These are phyloP conservation scores for Cryphonectria carpinicola DNA, from an alignment of 2,329 filamentous ascomycete genomes.

Conservation along the genomic window DNA sequence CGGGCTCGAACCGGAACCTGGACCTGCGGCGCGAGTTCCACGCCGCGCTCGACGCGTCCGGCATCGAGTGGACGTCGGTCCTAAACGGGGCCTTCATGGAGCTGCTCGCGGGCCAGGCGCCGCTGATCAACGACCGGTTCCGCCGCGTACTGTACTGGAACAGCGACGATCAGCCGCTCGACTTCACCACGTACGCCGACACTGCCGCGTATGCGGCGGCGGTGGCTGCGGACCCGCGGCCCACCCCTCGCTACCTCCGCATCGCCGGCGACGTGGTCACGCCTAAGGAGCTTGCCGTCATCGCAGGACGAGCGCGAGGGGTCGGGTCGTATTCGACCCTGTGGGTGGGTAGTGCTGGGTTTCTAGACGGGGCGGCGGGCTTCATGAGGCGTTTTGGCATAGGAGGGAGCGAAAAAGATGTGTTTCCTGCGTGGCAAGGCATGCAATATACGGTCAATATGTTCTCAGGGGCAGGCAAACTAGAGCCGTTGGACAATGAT, in stretches of 20 bases:
- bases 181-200: constrained; percentile 31
- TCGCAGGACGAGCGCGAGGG: constrained; percentile 15
- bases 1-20: constrained; percentile 31
- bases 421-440: constrained; percentile 31
- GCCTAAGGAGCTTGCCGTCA: constrained; percentile 23
- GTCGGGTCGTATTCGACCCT: constrained; percentile 15
- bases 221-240: constrained; percentile 29
- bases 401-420: constrained; percentile 25
- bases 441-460: constrained; percentile 32
- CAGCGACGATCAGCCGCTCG: constrained; percentile 25
- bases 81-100: constrained; percentile 31
- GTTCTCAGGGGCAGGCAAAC: constrained; percentile 28
- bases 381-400: constrained; percentile 26
- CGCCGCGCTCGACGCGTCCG: constrained; percentile 25
- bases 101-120: constrained; percentile 18
- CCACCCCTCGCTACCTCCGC: constrained; percentile 31
- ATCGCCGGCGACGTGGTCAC: constrained; percentile 29
- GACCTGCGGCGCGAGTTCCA: constrained; percentile 31
- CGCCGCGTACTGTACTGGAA: constrained; percentile 26
- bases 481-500: constrained; percentile 30
- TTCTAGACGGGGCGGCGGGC: constrained; percentile 22
- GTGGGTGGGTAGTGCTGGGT: constrained; percentile 29
- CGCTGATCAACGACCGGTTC: constrained; percentile 24
- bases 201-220: constrained; percentile 30
- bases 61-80: constrained; percentile 29